Percentiles rank a stretch among this genome's conserved stretches.
These are phyloP conservation scores for Yamadazyma buinensis DNA, from an alignment of 1,139 yeast genomes.

Conservation along the genomic window DNA sequence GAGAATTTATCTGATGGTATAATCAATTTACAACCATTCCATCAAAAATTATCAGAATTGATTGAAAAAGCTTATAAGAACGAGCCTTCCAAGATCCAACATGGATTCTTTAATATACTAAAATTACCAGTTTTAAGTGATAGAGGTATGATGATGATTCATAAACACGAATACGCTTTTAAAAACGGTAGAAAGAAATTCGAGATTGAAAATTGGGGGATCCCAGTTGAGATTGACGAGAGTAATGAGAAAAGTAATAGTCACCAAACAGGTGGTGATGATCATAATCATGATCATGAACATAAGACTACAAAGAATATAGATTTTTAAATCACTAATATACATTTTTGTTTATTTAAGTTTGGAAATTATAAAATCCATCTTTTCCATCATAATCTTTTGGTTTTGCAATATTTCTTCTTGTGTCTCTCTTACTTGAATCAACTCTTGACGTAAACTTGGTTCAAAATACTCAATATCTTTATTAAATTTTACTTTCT, in stretches of 20 bases:
- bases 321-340: conserved; percentile 23
- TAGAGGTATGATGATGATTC: conserved; percentile 74
- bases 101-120: conserved; percentile 76
- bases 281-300: conserved; percentile 11
- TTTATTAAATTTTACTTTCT: conserved; percentile 15
- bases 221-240: conserved; percentile 77
- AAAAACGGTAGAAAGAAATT: conserved; percentile 79
- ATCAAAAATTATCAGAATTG: conserved; percentile 64
- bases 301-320: conserved; percentile 32
- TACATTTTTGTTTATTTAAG: conserved; percentile 3
- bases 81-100: conserved; percentile 75
- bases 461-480: conserved; percentile 12
- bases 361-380: conserved; percentile 9
- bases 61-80: conserved; percentile 66
- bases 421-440: conserved; percentile 7
- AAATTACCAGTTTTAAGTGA: conserved; percentile 74
- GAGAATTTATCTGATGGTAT: conserved; percentile 69
- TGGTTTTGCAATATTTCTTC: conserved; percentile 13
- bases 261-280: conserved; percentile 5
- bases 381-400: conserved; percentile 12
- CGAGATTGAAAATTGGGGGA: conserved; percentile 90
- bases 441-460: background rate
- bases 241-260: conserved; percentile 32
- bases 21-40: conserved; percentile 77
- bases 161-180: conserved; percentile 78